Evolutionary conservation across 805 yeast genomes (phyloP).

Genomic region (Yarrowia divulgata): DNA sequence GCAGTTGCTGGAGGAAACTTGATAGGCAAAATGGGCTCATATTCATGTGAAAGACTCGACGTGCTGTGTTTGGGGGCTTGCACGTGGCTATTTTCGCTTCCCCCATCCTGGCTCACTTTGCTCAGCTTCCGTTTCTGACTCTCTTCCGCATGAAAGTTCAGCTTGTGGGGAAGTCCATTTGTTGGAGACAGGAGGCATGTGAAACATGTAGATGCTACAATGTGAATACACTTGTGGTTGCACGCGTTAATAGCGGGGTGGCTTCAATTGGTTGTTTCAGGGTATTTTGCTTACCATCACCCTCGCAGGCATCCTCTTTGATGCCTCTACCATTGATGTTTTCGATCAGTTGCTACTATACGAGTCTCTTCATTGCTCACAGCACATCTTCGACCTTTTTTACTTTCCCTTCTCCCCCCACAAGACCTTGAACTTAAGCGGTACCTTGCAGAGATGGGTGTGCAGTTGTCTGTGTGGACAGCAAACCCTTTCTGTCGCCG

Average conservation of each 20-base stretch:
- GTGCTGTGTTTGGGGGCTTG: background rate
- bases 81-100: constrained; percentile 14
- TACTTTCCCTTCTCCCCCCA: background rate
- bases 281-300: too few relatives aligned
- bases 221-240: too few relatives aligned
- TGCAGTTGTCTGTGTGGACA: too few relatives aligned
- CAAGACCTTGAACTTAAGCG: background rate
- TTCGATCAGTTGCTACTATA: background rate
- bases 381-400: background rate
- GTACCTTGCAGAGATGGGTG: constrained; percentile 14
- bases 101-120: background rate
- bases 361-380: background rate
- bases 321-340: too few relatives aligned
- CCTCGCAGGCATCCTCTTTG: too few relatives aligned
- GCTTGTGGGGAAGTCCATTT: constrained; percentile 11
- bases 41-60: constrained; percentile 14
- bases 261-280: background rate
- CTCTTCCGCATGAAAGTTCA: constrained; percentile 16
- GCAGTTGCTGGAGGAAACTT: background rate
- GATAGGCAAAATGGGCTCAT: constrained; percentile 19
- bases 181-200: constrained; percentile 27
- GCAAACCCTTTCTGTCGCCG: background rate
- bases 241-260: background rate
- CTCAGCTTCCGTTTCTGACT: constrained; percentile 4
- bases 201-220: background rate